These are phyloP conservation scores for Tetratostichococcus sp. DNA, from an alignment of 139 green algal species.

Conservation along the genomic window DNA sequence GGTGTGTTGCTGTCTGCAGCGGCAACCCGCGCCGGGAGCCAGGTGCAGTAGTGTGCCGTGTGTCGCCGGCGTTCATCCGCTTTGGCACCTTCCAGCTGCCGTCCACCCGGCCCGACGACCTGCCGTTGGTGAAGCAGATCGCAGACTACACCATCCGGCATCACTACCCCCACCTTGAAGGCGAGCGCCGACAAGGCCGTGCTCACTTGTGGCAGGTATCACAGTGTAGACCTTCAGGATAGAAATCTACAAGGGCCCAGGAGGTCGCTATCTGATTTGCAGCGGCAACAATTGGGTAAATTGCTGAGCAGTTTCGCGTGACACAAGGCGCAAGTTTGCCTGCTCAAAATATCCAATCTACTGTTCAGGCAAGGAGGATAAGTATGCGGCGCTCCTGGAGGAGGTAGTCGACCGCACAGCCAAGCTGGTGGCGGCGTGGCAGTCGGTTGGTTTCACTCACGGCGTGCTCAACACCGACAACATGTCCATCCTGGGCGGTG, in stretches of 20 bases:
- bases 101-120: slow-evolving; percentile 44
- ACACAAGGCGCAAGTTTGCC: too few relatives aligned
- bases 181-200: too few relatives aligned
- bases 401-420: slow-evolving; percentile 69
- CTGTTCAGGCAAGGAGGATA: slow-evolving; percentile 24
- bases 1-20: neutral
- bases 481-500: slow-evolving; percentile 74
- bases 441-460: slow-evolving; percentile 82
- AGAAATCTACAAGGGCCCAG: too few relatives aligned
- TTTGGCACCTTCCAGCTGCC: slow-evolving; percentile 94
- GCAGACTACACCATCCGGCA: slow-evolving; percentile 82
- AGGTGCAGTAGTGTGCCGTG: slow-evolving; percentile 76
- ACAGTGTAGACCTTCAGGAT: too few relatives aligned
- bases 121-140: slow-evolving; percentile 45
- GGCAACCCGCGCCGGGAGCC: slow-evolving; percentile 52
- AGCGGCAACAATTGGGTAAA: too few relatives aligned
- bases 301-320: too few relatives aligned
- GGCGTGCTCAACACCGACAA: slow-evolving; percentile 98
- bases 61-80: slow-evolving; percentile 80
- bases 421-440: slow-evolving; percentile 78
- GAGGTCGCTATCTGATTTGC: too few relatives aligned
- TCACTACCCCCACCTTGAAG: slow-evolving; percentile 73
- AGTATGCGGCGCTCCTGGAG: slow-evolving; percentile 55
- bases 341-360: too few relatives aligned
- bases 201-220: too few relatives aligned